phyloP scores from a whole-genome alignment of 352 stramenopile species.

The Phytophthora pisi region DNA sequence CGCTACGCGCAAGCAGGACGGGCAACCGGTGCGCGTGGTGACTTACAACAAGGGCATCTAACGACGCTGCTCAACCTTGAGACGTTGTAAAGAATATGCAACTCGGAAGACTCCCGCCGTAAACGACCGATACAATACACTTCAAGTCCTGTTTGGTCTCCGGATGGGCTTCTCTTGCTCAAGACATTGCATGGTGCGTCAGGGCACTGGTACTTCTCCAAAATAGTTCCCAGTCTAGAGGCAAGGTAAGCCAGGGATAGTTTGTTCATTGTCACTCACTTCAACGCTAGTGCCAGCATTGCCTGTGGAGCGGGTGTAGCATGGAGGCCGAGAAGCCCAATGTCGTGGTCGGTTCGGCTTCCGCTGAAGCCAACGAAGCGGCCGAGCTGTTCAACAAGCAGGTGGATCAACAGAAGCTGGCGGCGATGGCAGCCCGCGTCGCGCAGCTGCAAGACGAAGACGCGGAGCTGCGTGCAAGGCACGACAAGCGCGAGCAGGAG shows the following conservation, averaged over 20 bases:
- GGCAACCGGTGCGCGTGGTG: slow-evolving; percentile 61
- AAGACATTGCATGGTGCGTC: background rate
- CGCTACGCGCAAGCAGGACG: slow-evolving; percentile 45
- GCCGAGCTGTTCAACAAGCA: slow-evolving; percentile 72
- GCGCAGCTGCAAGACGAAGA: slow-evolving; percentile 79
- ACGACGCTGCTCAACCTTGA: background rate
- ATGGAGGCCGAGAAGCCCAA: slow-evolving; percentile 27
- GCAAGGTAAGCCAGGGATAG: background rate
- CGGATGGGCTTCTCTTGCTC: background rate
- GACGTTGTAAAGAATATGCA: background rate
- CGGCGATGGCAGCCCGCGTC: slow-evolving; percentile 64
- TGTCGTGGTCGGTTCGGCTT: background rate
- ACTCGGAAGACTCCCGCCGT: background rate
- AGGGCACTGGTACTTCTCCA: background rate
- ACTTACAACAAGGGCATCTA: slow-evolving; percentile 87
- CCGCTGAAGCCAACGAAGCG: slow-evolving; percentile 29
- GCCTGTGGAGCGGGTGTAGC: background rate
- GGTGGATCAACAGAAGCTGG: slow-evolving; percentile 67
- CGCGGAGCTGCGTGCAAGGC: slow-evolving; percentile 70
- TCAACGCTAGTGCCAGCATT: background rate
- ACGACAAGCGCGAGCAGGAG: slow-evolving; percentile 91
- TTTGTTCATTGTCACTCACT: background rate
- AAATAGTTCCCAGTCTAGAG: background rate
- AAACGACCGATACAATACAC: slow-evolving; percentile 9
- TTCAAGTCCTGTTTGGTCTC: slow-evolving; percentile 5